Evolutionary conservation across 75 land plant genomes (phyloP).

Genomic region (Pseudotsuga menziesii): DNA sequence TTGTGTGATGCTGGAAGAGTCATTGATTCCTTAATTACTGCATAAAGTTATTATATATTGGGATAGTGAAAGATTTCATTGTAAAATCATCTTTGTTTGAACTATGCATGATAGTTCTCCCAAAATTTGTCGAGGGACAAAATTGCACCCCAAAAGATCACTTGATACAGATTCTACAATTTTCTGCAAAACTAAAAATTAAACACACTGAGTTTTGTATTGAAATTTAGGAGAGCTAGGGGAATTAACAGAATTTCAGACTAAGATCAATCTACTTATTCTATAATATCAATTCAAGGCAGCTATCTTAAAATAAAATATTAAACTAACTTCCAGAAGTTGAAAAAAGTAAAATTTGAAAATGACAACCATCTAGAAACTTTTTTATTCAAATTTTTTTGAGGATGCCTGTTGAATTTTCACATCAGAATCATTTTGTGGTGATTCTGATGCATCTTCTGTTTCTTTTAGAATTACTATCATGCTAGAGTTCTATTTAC

Average conservation of each 20-base stretch:
- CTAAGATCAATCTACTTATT: neutral
- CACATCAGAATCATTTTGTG: neutral
- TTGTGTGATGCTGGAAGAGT: neutral
- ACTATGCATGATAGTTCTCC: neutral
- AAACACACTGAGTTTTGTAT: neutral
- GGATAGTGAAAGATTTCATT: neutral
- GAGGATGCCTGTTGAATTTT: neutral
- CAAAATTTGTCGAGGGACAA: neutral
- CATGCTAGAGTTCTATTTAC: neutral
- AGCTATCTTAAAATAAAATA: neutral
- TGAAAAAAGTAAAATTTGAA: neutral
- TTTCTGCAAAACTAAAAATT: neutral
- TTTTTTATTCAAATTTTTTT: neutral
- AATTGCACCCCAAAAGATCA: neutral
- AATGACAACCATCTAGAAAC: neutral
- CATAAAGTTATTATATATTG: neutral
- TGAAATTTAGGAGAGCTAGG: neutral
- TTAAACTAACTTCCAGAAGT: neutral
- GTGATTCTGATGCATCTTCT: neutral
- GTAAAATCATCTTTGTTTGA: neutral
- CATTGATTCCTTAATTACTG: neutral
- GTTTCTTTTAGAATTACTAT: too few species aligned
- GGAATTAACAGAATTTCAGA: neutral
- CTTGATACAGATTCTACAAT: neutral
- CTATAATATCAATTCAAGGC: neutral